Conservation (phyloP, 257 asterid genomes). For the Eucommia ulmoides region DNA sequence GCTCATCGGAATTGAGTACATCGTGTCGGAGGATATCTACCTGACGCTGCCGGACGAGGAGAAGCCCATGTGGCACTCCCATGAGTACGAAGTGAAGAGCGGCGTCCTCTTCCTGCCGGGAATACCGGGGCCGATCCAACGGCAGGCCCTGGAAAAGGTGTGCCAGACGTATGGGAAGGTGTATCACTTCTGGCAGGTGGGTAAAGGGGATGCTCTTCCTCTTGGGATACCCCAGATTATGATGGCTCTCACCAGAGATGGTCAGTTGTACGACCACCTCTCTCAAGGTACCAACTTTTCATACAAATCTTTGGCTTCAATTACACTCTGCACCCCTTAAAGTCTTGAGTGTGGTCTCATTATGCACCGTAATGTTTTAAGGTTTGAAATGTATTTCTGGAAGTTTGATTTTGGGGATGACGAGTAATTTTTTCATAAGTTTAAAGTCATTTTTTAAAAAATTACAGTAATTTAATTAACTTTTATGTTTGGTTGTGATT, state of each 20-base stretch:
- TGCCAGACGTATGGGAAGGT: conserved; percentile 64
- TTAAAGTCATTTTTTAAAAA: no score
- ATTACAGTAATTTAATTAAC: no score
- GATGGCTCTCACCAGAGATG: conserved; percentile 91
- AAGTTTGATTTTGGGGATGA: no score
- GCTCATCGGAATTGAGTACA: conserved; percentile 70
- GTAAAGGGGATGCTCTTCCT: conserved; percentile 55
- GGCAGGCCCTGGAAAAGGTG: conserved; percentile 58
- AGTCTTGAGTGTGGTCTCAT: no score
- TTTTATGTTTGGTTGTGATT: no score
- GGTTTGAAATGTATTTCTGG: no score
- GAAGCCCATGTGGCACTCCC: conserved; percentile 79
- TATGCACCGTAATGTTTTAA: no score
- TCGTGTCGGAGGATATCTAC: conserved; percentile 43
- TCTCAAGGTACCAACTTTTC: no score
- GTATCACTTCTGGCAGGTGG: conserved; percentile 86
- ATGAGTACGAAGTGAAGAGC: conserved; percentile 77
- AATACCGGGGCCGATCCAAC: conserved; percentile 53
- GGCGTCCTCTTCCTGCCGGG: conserved; percentile 77
- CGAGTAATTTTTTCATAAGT: no score
- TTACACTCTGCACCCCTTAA: no score
- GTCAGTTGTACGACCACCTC: conserved; percentile 51
- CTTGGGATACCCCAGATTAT: conserved; percentile 74
- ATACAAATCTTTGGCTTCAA: no score
- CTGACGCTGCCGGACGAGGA: conserved; percentile 69